Percentiles rank a stretch among this genome's conserved stretches.
These are phyloP conservation scores for Crithidia sp. DNA, from an alignment of 208 protist genomes.

Conservation along the genomic window DNA sequence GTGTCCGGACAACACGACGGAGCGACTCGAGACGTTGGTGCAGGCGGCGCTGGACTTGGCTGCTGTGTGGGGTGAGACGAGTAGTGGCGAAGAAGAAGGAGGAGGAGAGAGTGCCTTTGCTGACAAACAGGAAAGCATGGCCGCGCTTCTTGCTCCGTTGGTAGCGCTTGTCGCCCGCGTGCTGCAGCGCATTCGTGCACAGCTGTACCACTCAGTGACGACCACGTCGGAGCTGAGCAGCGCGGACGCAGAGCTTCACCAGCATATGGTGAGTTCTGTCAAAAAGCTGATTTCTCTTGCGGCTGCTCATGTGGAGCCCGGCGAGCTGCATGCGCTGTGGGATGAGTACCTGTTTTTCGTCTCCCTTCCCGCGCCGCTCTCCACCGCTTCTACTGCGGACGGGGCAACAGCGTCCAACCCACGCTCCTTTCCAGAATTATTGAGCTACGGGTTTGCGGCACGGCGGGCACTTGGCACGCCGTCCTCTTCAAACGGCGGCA, in stretches of 20 bases:
- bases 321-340: constrained; percentile 1
- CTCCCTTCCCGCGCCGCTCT: neutral
- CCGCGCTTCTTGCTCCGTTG: neutral
- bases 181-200: neutral
- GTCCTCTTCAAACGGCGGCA: neutral
- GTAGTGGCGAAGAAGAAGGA: no score
- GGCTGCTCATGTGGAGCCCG: neutral
- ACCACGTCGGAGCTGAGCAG: neutral
- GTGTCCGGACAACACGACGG: constrained; percentile 6
- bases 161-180: neutral
- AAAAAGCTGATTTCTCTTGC: constrained; percentile 5
- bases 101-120: no score
- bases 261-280: constrained; percentile 4
- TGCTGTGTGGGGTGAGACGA: neutral
- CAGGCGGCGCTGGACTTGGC: constrained; percentile 39
- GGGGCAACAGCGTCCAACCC: neutral
- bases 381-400: neutral
- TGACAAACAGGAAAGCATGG: neutral
- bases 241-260: neutral
- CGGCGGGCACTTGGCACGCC: neutral
- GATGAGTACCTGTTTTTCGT: constrained; percentile 8
- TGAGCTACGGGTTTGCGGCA: constrained; percentile 13
- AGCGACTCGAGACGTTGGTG: constrained; percentile 28
- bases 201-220: neutral
- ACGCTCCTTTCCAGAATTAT: neutral